phyloP scores from a whole-genome alignment of 805 yeast genomes.

The Candida hispaniensis region DNA sequence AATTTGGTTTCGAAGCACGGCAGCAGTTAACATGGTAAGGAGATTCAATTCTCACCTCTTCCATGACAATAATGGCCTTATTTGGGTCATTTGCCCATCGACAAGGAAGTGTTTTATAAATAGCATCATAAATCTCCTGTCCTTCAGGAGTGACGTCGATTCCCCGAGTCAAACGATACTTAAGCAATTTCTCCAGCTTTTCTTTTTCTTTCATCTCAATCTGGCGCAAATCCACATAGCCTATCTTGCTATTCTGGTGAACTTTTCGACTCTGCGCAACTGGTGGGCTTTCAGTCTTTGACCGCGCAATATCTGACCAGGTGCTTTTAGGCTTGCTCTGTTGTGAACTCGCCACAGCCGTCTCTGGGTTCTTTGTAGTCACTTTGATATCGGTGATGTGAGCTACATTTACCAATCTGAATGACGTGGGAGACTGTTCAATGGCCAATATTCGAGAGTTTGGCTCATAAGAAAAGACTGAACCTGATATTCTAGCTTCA shows the following conservation, averaged over 20 bases:
- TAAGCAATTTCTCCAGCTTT: slow-evolving; percentile 1
- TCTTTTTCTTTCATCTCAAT: slow-evolving; percentile 4
- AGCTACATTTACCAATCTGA: no score
- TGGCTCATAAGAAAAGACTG: slow-evolving; percentile 50
- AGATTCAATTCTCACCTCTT: slow-evolving; percentile 36
- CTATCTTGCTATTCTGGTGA: slow-evolving; percentile 2
- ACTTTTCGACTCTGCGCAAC: slow-evolving; percentile 4
- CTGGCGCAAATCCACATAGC: slow-evolving; percentile 7
- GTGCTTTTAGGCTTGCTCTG: slow-evolving; percentile 13
- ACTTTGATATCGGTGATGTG: no score
- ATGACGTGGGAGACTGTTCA: slow-evolving; percentile 27
- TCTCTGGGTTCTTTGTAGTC: no score
- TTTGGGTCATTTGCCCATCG: slow-evolving; percentile 39
- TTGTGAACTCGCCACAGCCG: not conserved
- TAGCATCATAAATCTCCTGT: slow-evolving; percentile 36
- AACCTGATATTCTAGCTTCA: slow-evolving; percentile 50
- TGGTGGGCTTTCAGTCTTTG: slow-evolving; percentile 9
- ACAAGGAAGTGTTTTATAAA: slow-evolving; percentile 37
- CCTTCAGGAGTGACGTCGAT: slow-evolving; percentile 35
- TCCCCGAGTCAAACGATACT: slow-evolving; percentile 20
- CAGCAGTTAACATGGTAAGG: slow-evolving; percentile 34
- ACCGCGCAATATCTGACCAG: slow-evolving; percentile 15
- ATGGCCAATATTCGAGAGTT: slow-evolving; percentile 36
- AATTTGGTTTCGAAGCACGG: slow-evolving; percentile 24
- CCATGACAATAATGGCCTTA: slow-evolving; percentile 36